Base-by-base conservation (phyloP, 2,329 filamentous ascomycete species). In the Ceratocystis eucalypticola region DNA sequence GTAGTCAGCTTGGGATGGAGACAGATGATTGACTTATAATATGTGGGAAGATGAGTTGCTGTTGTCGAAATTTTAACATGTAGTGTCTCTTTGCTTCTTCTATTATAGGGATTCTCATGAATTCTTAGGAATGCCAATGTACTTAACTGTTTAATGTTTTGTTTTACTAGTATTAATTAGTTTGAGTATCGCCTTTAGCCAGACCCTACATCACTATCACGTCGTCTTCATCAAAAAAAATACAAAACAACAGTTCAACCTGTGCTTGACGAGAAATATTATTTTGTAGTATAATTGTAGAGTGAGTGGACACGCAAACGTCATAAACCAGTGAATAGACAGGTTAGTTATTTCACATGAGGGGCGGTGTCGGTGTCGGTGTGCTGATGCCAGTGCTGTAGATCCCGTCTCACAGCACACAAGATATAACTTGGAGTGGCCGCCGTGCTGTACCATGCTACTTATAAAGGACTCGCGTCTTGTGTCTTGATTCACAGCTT, bases 331-430 rank as follows among this genome's bases (percentile, higher is more conserved):
- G 46, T 48, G n/a, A 48, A 20, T 48, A 48, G 46, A 48, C 46
- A 55, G 20, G 50, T 6, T 55, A 6, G 2, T 6, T 55, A 17
- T 22, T 55, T 28, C 25, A 55, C 20, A 55, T 15, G 50, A 20
- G 25, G 8, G 20, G 46, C 37, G 37, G 37, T 15, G 37, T 12
- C 22, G 22, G 22, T 22, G 22, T 22, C 7, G 10, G 50, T 55
- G 50, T 55, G 50, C 50, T 55, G 50, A 25, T 55, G 17, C 33
- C 63, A 50, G 63, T 65, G 33, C 63, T 55, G 63, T 65, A 57
- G 20, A 41, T 65, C 63, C 63, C 63, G 50, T 20, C 48, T 37
- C 37, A n/a, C 17, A 15, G 41, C 20, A 17, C 50, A 64, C 62
- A 57, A 44, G 10, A 61, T 25, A 44, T 45, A 10, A n/a, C 50